Base-by-base conservation (phyloP, 345 rosid genomes). In the Camelina laxa region DNA sequence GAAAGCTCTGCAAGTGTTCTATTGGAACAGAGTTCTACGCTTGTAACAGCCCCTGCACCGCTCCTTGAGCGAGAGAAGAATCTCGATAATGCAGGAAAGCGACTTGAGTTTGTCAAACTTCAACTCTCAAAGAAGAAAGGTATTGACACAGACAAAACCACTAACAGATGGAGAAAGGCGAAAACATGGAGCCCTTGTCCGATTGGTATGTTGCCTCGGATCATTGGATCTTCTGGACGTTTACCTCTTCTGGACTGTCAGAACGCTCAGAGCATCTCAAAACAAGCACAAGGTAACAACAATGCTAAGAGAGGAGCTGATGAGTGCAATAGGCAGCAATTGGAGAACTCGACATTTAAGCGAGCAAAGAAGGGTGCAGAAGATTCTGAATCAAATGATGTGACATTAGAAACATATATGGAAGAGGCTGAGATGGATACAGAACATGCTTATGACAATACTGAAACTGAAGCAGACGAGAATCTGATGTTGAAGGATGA, bases 131-230 rank as follows among this genome's bases (percentile, higher is more conserved):
- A 81, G 75, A 66, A 79, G 63, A 84, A 60, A 66, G 66, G 27
- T 55, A 72, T 11, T 13, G 73, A 65, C 24, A 59, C 79, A 31
- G 84, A 67, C 9, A 69, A 70, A 70, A 50, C 79, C 30, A 50
- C 9, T 36, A 80, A 56, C 53, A 79, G 59, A 61, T 91, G 96
- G 97, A 78, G 60, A 30, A 82, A 84, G 62, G 87, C 81, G 14
- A 83, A 87, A 70, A 82, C 89, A 0, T 92, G 97, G 97, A 91
- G 81, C 67, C 84, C 95, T 9, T 94, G 97, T 75, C 96, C 97
- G 3, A 87, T 90, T 53, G 96, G 98, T 42, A 89, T 80, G 87
- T 59, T 92, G 86, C 97, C 97, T 20, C 75, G 70, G 27, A 82
- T 78, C 62, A 79, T 83, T 15, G 90, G 91, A 6, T 87, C 85